These are phyloP conservation scores for Ceratocystis lukuohia DNA, from an alignment of 2,329 filamentous ascomycete species.

Conservation along the genomic window DNA sequence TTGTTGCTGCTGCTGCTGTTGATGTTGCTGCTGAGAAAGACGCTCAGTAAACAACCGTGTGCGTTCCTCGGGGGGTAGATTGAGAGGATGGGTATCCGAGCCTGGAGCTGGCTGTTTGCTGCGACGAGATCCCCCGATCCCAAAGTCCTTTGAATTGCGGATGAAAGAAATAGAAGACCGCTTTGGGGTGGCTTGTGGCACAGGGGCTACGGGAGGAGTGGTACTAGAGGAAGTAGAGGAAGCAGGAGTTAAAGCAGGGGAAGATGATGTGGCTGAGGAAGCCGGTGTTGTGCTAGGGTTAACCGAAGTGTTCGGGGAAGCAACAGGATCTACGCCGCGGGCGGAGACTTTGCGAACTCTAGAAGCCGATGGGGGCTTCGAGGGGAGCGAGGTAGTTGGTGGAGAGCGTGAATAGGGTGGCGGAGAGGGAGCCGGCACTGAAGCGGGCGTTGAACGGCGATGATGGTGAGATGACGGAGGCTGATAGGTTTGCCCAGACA, in stretches of 20 bases:
- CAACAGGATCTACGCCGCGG: slow-evolving; percentile 5
- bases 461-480: background rate
- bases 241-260: slow-evolving; percentile 4
- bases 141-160: slow-evolving; percentile 37
- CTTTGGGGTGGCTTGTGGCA: slow-evolving; percentile 8
- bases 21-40: slow-evolving; percentile 15
- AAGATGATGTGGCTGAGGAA: background rate
- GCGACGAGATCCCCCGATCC: slow-evolving; percentile 34
- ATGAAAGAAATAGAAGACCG: slow-evolving; percentile 28
- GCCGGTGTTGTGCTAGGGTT: background rate
- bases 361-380: slow-evolving; percentile 13
- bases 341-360: slow-evolving; percentile 12
- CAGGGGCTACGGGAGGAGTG: slow-evolving; percentile 1
- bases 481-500: background rate
- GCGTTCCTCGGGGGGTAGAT: slow-evolving; percentile 78
- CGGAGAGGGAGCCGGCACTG: slow-evolving; percentile 9
- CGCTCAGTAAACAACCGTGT: slow-evolving; percentile 48
- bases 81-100: slow-evolving; percentile 70
- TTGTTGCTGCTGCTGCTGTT: slow-evolving; percentile 2
- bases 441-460: background rate
- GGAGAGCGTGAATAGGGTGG: slow-evolving; percentile 17
- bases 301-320: background rate
- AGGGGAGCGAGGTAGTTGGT: slow-evolving; percentile 7
- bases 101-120: slow-evolving; percentile 37
- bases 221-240: slow-evolving; percentile 5